Evolutionary conservation across 768 basidiomycete species (phyloP), one percentile per base, ranked within the genome.

Genomic region (Porphyrellus cyaneotinctus): DNA sequence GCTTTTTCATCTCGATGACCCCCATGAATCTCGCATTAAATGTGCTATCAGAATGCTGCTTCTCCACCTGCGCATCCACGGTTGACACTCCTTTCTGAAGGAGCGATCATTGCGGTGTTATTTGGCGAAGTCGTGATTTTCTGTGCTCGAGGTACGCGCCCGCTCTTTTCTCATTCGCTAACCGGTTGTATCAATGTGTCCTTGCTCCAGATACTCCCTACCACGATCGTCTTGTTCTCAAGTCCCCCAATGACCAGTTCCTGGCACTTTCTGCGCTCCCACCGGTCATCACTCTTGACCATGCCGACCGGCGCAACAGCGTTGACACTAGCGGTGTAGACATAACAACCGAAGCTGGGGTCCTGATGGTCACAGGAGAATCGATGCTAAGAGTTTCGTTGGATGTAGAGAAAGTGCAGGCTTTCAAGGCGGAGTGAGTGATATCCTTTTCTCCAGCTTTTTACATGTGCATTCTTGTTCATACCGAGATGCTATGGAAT

Each of bases 61-160:
- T 85, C 83, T 35, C 84, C 85, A 1, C 86, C 87, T 1, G 81
- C 83, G 54, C 87, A 88, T 62, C 85, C 88, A 33, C 77, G 84
- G 41, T 75, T 91, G 48, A 80, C 80, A 48, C 72, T 83, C 17
- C 68, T 87, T 22, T 70, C 74, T n/a, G 75, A 74, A n/a, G 87
- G 85, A 18, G 72, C 77, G 20, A 61, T 88, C 10, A 68, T 83
- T 35, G 75, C 78, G 31, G 76, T 88, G 8, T 81, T 89, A 59
- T 91, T 88, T 56, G 87, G 87, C 26, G 88, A 91, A 66, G 82
- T 87, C 2, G 81, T 89, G 18, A 83, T 85, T 6, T 73, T 91
- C 12, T 85, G 84, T 65, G 79, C 87, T 44, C 75, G 80, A 71
- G 80, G 88, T 88, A 50, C 14, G 64, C 43, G 14, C 7, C 41